These are phyloP conservation scores for Cladosporium velox DNA, from an alignment of 2,329 filamentous ascomycete genomes.

Conservation along the genomic window DNA sequence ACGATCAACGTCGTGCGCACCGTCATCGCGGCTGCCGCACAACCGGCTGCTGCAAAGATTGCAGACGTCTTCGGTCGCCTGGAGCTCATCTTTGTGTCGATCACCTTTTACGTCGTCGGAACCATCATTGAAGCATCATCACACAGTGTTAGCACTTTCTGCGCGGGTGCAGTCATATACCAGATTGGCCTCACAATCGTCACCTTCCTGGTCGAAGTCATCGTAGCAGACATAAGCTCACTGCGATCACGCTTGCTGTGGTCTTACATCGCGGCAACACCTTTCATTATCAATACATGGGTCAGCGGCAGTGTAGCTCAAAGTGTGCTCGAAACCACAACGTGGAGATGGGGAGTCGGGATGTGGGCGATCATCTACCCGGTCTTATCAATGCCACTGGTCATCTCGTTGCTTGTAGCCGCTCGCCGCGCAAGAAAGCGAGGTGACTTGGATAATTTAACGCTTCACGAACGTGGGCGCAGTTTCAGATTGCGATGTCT, in stretches of 20 bases:
- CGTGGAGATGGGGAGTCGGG: constrained; percentile 65
- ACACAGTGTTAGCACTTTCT: constrained; percentile 53
- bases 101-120: constrained; percentile 58
- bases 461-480: constrained; percentile 47
- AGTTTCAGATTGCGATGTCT: constrained; percentile 31
- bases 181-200: constrained; percentile 65
- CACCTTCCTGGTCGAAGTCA: constrained; percentile 63
- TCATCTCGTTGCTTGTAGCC: constrained; percentile 55
- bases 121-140: constrained; percentile 59
- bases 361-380: constrained; percentile 67
- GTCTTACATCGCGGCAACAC: constrained; percentile 63
- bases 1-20: constrained; percentile 61
- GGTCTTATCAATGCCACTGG: constrained; percentile 56
- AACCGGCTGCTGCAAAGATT: constrained; percentile 58
- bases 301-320: constrained; percentile 59
- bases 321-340: constrained; percentile 52
- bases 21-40: constrained; percentile 61
- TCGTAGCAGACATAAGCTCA: constrained; percentile 66
- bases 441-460: constrained; percentile 51
- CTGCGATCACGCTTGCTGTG: constrained; percentile 64
- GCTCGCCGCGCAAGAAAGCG: constrained; percentile 54
- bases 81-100: constrained; percentile 58
- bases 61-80: constrained; percentile 61
- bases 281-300: constrained; percentile 65
- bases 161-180: constrained; percentile 61